Base-by-base conservation (phyloP, 305 asterid genomes). In the Stenogyne calaminthoides region DNA sequence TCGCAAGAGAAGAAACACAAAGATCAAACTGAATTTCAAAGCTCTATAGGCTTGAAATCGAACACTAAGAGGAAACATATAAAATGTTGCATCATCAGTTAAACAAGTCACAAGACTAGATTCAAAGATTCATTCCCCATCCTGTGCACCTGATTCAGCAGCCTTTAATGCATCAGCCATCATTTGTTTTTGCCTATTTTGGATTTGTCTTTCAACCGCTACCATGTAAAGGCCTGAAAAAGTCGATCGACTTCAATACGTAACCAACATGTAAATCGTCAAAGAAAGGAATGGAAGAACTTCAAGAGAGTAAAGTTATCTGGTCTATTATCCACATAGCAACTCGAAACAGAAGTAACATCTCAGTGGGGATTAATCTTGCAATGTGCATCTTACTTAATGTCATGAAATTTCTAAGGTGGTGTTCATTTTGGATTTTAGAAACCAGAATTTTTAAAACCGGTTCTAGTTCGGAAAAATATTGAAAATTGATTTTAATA, bases 201-300 rank as follows among this genome's bases (percentile, higher is more conserved):
- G 87, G 40, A 79, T 27, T 80, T 91, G 96, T 60, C 96, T 85
- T 68, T 91, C 94, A 22, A 83, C 95, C 64, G 83, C 84, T 47
- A 89, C 97, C 96, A 91, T 89, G 75, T 89, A 91, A 18, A 91
- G 69, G 52, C 92, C 96, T 87, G 77, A 16, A 74, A 52, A 77
- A 77, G 52, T 6, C 40, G 75, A 74, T 3, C 7, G 57, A 37
- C 8, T 11, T 49, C 12, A 20, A 6, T 42, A 62, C 25, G 37
- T 19, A 19, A 67, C 10, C 29, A 1, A 40, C 16, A 36, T 9
- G 52, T 18, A 9, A 62, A 46, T 39, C 36, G 4, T 15, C 10
- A 64, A 19, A 19, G 32, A 27, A 56, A 34, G 15, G 18, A 34
- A 27, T 9, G 32, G 10, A 34, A 15, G 29, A 4, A 49, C 46